Base-by-base conservation (phyloP, 2,329 filamentous ascomycete species). In the Sarocladium brachiariae region DNA sequence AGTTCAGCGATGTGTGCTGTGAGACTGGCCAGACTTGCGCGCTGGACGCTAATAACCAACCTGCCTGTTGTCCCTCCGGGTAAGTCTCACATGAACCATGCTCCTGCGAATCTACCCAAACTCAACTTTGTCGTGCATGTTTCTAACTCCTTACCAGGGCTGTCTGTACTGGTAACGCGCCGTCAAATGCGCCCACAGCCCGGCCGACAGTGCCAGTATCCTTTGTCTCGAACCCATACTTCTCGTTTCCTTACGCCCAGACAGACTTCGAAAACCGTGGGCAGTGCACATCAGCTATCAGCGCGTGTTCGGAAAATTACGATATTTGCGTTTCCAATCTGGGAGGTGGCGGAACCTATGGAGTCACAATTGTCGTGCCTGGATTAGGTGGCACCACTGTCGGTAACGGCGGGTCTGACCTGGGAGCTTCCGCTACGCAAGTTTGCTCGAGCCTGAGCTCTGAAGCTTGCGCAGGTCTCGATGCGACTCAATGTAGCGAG, bases 211-310 rank as follows among this genome's bases (percentile, higher is more conserved):
- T 65, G 18, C 59, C 65, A 2, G 67, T 68, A 18, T 78, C 77
- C 30, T 80, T 72, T 59, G 77, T 83, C 16, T 64, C 71, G 37
- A 83, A 84, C 60, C 57, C 67, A 23, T 82, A 76, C 63, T 84
- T 82, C 61, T 72, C 76, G 10, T 84, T 83, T 61, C 80, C 80
- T 2, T 77, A 78, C 58, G 71, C 81, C 49, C 65, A 70, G 43
- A 80, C 75, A 1, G 71, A 70, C 11, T 81, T 79, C 54, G 60
- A 65, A 52, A 73, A 81, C 56, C 62, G 65, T 16, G 74, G 66
- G 13, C 72, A 72, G 5, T 84, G 80, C 58, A 70, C 71, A 3
- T 69, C 73, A 0, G 80, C 78, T 14, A 65, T 75, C 45, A 65
- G 61, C 35, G 70, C 73, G 51, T 84, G 80, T 63, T 71, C 71